Conservation (phyloP, 805 yeast genomes). For the Yarrowia sp. region DNA sequence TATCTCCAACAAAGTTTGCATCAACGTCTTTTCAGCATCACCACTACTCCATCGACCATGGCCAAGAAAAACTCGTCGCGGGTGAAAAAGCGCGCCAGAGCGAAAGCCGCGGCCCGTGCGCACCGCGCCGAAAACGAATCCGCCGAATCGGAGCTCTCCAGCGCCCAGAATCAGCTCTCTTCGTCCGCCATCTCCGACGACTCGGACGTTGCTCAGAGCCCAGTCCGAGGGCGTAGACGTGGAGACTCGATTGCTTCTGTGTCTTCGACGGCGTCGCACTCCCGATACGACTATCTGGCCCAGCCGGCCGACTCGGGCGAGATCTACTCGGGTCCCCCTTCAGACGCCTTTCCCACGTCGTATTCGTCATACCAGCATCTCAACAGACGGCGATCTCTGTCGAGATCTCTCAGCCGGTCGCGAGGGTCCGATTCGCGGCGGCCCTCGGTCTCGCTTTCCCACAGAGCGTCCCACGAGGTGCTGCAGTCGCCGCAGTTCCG, state of each 20-base stretch:
- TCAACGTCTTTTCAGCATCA: no score
- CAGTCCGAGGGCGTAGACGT: not conserved
- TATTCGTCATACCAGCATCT: slow-evolving; percentile 62
- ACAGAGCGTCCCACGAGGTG: not conserved
- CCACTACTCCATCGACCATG: not conserved
- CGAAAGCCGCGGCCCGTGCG: slow-evolving; percentile 12
- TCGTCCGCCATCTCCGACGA: not conserved
- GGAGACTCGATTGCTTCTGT: slow-evolving; percentile 11
- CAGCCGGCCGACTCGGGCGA: slow-evolving; percentile 42
- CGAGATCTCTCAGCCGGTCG: slow-evolving; percentile 15
- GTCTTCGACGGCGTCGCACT: slow-evolving; percentile 1
- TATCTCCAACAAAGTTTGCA: not conserved
- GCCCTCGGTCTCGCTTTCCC: not conserved
- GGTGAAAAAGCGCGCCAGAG: slow-evolving; percentile 14
- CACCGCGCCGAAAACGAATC: not conserved
- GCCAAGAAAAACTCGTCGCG: slow-evolving; percentile 17
- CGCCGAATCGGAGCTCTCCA: not conserved
- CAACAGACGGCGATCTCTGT: slow-evolving; percentile 11
- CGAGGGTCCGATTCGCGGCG: slow-evolving; percentile 11
- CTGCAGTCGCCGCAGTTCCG: slow-evolving; percentile 29
- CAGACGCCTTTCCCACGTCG: slow-evolving; percentile 68
- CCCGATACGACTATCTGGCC: slow-evolving; percentile 18
- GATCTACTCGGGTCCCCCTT: slow-evolving; percentile 69
- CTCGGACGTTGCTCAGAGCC: slow-evolving; percentile 3
- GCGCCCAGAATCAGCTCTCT: not conserved